Evolutionary conservation across 768 basidiomycete species (phyloP), one percentile per base, ranked within the genome.

Genomic region (Tulasnella sp.): DNA sequence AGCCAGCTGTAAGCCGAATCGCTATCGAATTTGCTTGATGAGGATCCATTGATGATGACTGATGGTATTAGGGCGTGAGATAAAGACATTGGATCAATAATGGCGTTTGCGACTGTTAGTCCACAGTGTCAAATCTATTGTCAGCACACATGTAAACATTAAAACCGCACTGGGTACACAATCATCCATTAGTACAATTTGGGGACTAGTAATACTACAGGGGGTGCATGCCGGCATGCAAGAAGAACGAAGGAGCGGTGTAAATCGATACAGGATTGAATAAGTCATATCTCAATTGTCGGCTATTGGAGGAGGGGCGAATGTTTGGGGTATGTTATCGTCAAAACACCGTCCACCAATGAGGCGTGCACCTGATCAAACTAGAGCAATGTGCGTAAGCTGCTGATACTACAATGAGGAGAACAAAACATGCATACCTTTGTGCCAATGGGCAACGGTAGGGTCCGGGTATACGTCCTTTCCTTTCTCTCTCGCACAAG

Each of bases 401-500:
- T 34, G 22, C 15, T 25, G 31, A 13, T 33, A 15, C 45, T n/a
- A 25, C 32, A 29, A 37, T 20, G 27, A 52, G 8, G 12, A 35
- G 12, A 13, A 22, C 3, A 20, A 37, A 42, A 20, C n/a, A 22
- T 7, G 25, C 49, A 22, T 37, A 55, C 54, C 28, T 52, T 41
- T 22, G 43, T 45, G 10, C 54, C 54, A 19, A 28, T 34, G 4
- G 54, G 54, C 8, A 55, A 32, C 10, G 54, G 54, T 16, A 55
- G 37, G 12, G 40, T 44, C n/a, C 54, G 37, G 25, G 43, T 37
- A 37, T 55, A 55, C 33, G 44, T 55, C 29, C 54, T 15, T 42
- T 55, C 54, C 41, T 55, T 55, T 34, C 40, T 29, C 40, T 55
- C 54, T 12, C 54, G 37, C 22, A 55, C 40, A 12, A 55, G 52